Percentiles rank a stretch among this genome's conserved stretches.
These are phyloP conservation scores for Rhodotorula babjevae DNA, from an alignment of 768 basidiomycete genomes.

Conservation along the genomic window DNA sequence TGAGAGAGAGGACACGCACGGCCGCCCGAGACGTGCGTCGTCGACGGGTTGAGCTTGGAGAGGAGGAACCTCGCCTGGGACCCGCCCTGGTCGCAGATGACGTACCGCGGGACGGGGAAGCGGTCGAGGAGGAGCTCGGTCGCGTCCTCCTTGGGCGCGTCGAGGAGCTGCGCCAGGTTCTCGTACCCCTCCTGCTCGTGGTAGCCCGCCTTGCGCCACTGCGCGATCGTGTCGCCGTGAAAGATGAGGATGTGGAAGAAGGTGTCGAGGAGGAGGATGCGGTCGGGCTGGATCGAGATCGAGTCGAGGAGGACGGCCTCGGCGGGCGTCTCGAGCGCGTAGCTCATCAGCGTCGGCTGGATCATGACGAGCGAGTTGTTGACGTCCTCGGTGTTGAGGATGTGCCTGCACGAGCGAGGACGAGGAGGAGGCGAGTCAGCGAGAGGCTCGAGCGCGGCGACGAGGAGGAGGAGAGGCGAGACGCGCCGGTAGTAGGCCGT, in stretches of 20 bases:
- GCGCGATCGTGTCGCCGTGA: slow-evolving; percentile 93
- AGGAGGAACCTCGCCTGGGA: slow-evolving; percentile 97
- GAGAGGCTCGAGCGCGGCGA: no score
- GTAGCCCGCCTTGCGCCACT: slow-evolving; percentile 97
- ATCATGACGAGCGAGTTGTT: slow-evolving; percentile 99
- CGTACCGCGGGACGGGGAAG: slow-evolving; percentile 94
- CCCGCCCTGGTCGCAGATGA: slow-evolving; percentile 95
- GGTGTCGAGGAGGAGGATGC: slow-evolving; percentile 91
- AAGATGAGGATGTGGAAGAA: slow-evolving; percentile 99
- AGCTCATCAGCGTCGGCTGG: slow-evolving; percentile 98
- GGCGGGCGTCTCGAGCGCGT: slow-evolving; percentile 82
- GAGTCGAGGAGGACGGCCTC: slow-evolving; percentile 95
- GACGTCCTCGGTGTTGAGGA: slow-evolving; percentile 93
- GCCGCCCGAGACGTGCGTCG: slow-evolving; percentile 80
- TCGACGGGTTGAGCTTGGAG: slow-evolving; percentile 93
- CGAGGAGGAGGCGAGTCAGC: background rate
- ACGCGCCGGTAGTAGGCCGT: slow-evolving; percentile 85
- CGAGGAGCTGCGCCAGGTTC: slow-evolving; percentile 91
- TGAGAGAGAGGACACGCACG: slow-evolving; percentile 2
- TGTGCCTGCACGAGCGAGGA: slow-evolving; percentile 58
- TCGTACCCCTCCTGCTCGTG: slow-evolving; percentile 99
- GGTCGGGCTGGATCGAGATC: slow-evolving; percentile 94
- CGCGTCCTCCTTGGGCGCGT: slow-evolving; percentile 79
- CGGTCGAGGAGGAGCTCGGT: slow-evolving; percentile 91
- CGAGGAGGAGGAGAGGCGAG: background rate